Percentiles rank a stretch among this genome's conserved stretches.
Evolutionary conservation across 805 yeast species (phyloP).

Genomic region (Ascoidea asiatica): DNA sequence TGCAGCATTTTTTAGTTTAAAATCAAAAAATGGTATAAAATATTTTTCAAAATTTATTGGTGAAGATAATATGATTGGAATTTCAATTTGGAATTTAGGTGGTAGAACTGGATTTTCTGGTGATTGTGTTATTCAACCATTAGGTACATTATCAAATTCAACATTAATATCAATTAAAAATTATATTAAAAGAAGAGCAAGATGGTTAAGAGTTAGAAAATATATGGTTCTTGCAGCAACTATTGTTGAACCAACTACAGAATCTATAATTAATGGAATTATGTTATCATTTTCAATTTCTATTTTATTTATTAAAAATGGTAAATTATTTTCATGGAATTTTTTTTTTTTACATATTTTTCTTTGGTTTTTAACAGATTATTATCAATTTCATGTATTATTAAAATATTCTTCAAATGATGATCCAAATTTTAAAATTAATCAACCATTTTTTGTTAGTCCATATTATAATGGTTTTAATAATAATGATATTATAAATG

Average conservation of each 20-base stretch:
- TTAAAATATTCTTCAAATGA: conserved; percentile 16
- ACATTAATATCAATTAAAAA: conserved; percentile 25
- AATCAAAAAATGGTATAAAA: conserved; percentile 36
- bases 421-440: conserved; percentile 1
- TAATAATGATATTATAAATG: background rate
- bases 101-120: conserved; percentile 70
- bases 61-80: conserved; percentile 88
- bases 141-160: conserved; percentile 26
- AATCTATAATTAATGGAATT: conserved; percentile 50
- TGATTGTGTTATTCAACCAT: conserved; percentile 71
- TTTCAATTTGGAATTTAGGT: conserved; percentile 62
- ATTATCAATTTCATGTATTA: conserved; percentile 37
- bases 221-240: conserved; percentile 85
- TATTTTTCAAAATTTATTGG: conserved; percentile 75
- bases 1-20: conserved; percentile 18
- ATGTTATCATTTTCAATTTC: conserved; percentile 52
- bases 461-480: conserved; percentile 8
- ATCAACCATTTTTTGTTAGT: conserved; percentile 6
- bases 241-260: conserved; percentile 76
- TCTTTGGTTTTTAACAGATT: conserved; percentile 57
- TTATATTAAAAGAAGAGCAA: conserved; percentile 52
- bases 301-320: conserved; percentile 22
- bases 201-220: conserved; percentile 81
- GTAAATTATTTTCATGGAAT: conserved; percentile 18
- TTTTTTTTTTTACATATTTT: conserved; percentile 39